Evolutionary conservation across 2,329 filamentous ascomycete species (phyloP).

Genomic region (Exophiala sp.): DNA sequence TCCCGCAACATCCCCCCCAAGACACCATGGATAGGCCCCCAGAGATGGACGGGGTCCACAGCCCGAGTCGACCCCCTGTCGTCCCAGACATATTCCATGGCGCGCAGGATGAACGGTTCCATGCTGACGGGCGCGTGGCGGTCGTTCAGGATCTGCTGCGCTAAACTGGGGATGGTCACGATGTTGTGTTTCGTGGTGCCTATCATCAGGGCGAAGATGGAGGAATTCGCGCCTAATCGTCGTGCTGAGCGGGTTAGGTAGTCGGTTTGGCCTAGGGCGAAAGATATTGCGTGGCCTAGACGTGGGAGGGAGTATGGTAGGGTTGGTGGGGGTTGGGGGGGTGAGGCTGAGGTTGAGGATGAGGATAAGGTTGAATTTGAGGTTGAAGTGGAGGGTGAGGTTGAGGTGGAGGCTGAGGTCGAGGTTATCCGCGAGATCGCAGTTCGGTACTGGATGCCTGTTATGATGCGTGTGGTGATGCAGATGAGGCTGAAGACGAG

Average conservation of each 20-base stretch:
- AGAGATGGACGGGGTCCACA: slow-evolving; percentile 33
- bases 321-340: slow-evolving; percentile 40
- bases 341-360: slow-evolving; percentile 25
- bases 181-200: slow-evolving; percentile 46
- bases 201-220: slow-evolving; percentile 16
- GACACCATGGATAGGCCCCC: slow-evolving; percentile 36
- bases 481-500: slow-evolving; percentile 25
- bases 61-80: slow-evolving; percentile 37
- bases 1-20: slow-evolving; percentile 43
- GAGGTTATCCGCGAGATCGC: neutral
- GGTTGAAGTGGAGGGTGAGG: neutral
- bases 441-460: slow-evolving; percentile 29
- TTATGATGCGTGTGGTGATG: slow-evolving; percentile 37
- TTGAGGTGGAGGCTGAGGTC: slow-evolving; percentile 26
- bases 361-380: slow-evolving; percentile 14
- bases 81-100: slow-evolving; percentile 41
- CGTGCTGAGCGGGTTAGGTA: slow-evolving; percentile 10
- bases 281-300: slow-evolving; percentile 49
- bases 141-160: slow-evolving; percentile 37
- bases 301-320: slow-evolving; percentile 57
- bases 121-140: slow-evolving; percentile 29
- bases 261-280: slow-evolving; percentile 31
- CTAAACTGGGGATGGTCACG: slow-evolving; percentile 46
- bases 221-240: slow-evolving; percentile 21
- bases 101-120: slow-evolving; percentile 32